phyloP scores from a whole-genome alignment of 768 basidiomycete genomes.

The Boletus rubescentipes region DNA sequence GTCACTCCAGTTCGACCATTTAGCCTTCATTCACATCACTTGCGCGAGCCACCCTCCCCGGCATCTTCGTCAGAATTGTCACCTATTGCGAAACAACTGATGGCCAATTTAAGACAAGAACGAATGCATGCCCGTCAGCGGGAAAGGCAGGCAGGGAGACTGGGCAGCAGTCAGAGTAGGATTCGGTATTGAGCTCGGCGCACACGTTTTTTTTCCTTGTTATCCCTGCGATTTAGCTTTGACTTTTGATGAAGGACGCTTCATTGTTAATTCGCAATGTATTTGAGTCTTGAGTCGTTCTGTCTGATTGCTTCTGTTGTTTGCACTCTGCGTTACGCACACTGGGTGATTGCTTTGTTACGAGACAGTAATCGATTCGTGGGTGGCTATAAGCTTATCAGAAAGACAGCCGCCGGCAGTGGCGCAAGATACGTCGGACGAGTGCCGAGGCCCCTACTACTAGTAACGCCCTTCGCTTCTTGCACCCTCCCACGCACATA shows the following conservation, averaged over 20 bases:
- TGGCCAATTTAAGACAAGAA: conserved; percentile 58
- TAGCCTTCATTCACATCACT: conserved; percentile 32
- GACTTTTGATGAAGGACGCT: conserved; percentile 9
- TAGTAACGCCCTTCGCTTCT: no score
- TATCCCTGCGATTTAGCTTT: conserved; percentile 11
- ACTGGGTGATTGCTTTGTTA: no score
- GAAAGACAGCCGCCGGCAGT: no score
- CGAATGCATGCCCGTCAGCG: conserved; percentile 33
- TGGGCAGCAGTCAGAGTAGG: conserved; percentile 33
- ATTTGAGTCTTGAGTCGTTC: conserved; percentile 9
- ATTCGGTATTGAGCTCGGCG: conserved; percentile 25
- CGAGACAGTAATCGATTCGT: no score
- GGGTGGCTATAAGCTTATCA: no score
- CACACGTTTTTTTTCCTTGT: neutral
- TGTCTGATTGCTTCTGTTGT: conserved; percentile 7
- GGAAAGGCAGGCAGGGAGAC: conserved; percentile 30
- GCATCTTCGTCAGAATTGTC: conserved; percentile 74
- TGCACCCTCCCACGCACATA: no score
- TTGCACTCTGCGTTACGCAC: no score
- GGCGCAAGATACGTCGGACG: no score
- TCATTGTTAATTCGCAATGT: conserved; percentile 17
- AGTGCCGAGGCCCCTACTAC: no score
- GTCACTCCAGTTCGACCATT: conserved; percentile 48
- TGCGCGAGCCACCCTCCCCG: conserved; percentile 49
- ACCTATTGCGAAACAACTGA: conserved; percentile 63